Evolutionary conservation across 441 rosid species (phyloP).

Genomic region (Croton laevigatus): DNA sequence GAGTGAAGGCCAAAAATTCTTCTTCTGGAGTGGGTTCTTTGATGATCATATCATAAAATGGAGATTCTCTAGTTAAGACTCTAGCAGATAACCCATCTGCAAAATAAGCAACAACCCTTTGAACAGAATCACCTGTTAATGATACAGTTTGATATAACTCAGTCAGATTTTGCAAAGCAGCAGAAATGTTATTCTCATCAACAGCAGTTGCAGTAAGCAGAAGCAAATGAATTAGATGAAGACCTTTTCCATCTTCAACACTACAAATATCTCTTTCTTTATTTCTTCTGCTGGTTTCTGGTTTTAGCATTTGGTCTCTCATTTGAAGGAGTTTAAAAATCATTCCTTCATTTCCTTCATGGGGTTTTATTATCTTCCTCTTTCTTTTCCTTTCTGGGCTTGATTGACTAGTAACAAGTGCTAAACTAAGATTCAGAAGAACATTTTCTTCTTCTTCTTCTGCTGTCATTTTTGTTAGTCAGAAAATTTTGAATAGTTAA

Average conservation of each 20-base stretch:
- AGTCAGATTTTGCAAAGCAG: slow-evolving; percentile 37
- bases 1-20: slow-evolving; percentile 51
- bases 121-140: slow-evolving; percentile 55
- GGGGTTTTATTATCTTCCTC: slow-evolving; percentile 31
- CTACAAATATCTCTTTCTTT: background rate
- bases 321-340: slow-evolving; percentile 43
- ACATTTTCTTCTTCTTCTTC: slow-evolving; percentile 35
- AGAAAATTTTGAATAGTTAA: background rate
- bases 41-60: slow-evolving; percentile 57
- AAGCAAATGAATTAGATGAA: slow-evolving; percentile 57
- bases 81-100: slow-evolving; percentile 55
- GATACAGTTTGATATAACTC: slow-evolving; percentile 45
- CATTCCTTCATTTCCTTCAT: slow-evolving; percentile 39
- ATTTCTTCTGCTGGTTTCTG: slow-evolving; percentile 23
- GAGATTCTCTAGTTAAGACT: slow-evolving; percentile 50
- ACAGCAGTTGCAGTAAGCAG: slow-evolving; percentile 52
- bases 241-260: slow-evolving; percentile 40
- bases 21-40: slow-evolving; percentile 46
- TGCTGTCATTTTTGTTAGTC: slow-evolving; percentile 26
- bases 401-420: slow-evolving; percentile 32
- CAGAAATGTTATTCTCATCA: slow-evolving; percentile 32
- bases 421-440: slow-evolving; percentile 44
- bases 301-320: slow-evolving; percentile 54
- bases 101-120: slow-evolving; percentile 57
- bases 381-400: slow-evolving; percentile 19